Percentiles rank a stretch among this genome's conserved stretches.
Evolutionary conservation across 805 yeast species (phyloP).

Genomic region (Cyberlindnera sargentensis): DNA sequence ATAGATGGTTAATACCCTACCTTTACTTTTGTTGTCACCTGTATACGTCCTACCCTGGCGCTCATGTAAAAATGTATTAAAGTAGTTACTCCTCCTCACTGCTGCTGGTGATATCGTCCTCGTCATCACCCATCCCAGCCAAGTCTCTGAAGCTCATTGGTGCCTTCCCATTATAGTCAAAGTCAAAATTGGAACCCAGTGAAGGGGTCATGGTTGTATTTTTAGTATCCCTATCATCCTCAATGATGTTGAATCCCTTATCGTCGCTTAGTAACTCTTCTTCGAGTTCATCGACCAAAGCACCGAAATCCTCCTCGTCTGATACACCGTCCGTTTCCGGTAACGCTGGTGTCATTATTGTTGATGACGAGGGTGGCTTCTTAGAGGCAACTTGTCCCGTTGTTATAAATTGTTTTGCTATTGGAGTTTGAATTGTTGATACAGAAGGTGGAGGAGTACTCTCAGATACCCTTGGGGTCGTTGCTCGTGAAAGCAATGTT

Average conservation of each 20-base stretch:
- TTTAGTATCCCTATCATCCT: neutral
- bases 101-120: slow-evolving; percentile 20
- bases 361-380: slow-evolving; percentile 14
- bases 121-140: slow-evolving; percentile 19
- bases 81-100: slow-evolving; percentile 20
- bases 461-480: neutral
- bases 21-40: no score
- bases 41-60: no score
- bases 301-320: slow-evolving; percentile 19
- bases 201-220: neutral
- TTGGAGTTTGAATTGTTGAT: neutral
- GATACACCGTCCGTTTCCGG: slow-evolving; percentile 2
- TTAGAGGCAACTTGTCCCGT: slow-evolving; percentile 5
- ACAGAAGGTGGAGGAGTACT: neutral
- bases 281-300: slow-evolving; percentile 21
- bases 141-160: slow-evolving; percentile 21
- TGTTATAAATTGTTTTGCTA: no score
- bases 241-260: slow-evolving; percentile 3
- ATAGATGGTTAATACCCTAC: no score
- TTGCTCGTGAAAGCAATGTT: neutral
- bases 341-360: slow-evolving; percentile 12
- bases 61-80: no score
- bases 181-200: neutral
- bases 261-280: slow-evolving; percentile 11
- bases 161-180: slow-evolving; percentile 2